Base-by-base conservation (phyloP, 2,329 filamentous ascomycete species). In the Alternaria longipes region DNA sequence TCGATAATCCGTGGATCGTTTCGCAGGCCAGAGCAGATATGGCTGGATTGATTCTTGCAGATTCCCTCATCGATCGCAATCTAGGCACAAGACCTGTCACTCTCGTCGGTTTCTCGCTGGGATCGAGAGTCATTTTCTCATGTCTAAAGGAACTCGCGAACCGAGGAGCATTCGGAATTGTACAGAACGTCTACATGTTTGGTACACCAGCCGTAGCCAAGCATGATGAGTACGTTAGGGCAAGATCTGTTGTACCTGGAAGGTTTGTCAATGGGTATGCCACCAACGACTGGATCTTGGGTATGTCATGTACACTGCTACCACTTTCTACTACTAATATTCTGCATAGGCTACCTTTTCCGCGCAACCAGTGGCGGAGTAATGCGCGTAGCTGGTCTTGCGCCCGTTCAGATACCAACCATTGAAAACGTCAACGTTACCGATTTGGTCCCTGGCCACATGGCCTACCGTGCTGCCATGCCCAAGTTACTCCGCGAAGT, bases 1-100 rank as follows among this genome's bases (percentile, higher is more conserved):
- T 99, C 67, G 95, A 99, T 79, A 99, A 99, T 74, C 95, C 95
- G 0, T 99, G 95, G 95, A 93, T 91, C 26, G 94, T 97, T n/a
- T 98, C 95, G 1, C 86, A 97, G 51, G 93, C 95, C 72, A 89
- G 95, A 70, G 95, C 95, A 30, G 94, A 91, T 72, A 86, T 92
- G 57, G 92, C 94, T 8, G 95, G 95, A 3, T 86, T 97, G 47
- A 97, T 99, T 76, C 85, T 99, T 55, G 95, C 95, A 2, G 95
- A 99, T 78, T 97, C 94, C 0, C 83, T 99, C 34, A 91, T 97
- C 62, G 93, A 97, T 70, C 89, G 93, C 50, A 97, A 96, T 74
- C 84, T 99, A 20, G 95, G 95, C 16, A 93, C 93, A 6, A 87
- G 95, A 28, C 95, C 95, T 0, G 89, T 98, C 62, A 99, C 95